These are phyloP conservation scores for Dionaea muscipula DNA, from an alignment of 179 eudicot species.

Conservation along the genomic window DNA sequence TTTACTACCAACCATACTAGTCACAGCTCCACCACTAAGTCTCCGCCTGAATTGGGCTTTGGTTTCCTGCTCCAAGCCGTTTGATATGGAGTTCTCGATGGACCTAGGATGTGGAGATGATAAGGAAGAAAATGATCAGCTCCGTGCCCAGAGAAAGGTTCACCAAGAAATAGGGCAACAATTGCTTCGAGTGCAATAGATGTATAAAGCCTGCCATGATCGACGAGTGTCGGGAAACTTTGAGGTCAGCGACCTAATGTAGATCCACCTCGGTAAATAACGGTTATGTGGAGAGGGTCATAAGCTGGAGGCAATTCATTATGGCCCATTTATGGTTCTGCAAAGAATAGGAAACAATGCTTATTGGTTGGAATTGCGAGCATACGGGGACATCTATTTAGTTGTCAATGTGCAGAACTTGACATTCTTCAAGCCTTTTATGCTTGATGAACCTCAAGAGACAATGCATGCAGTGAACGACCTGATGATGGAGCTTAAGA, in stretches of 20 bases:
- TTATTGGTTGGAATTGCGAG: neutral
- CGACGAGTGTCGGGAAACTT: neutral
- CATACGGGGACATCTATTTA: neutral
- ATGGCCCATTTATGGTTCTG: neutral
- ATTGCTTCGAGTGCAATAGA: neutral
- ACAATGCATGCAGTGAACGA: too few relatives aligned
- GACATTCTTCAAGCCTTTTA: neutral
- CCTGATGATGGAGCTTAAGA: too few relatives aligned
- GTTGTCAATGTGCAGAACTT: neutral
- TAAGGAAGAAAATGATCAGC: neutral
- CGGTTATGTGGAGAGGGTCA: neutral
- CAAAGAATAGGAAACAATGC: neutral
- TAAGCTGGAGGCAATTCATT: neutral
- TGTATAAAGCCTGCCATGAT: neutral
- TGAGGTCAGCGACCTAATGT: neutral
- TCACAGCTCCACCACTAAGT: neutral
- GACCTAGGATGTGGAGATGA: too few relatives aligned
- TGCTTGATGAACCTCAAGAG: neutral
- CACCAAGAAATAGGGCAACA: neutral
- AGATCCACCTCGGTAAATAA: conserved; percentile 1
- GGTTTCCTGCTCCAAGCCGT: neutral
- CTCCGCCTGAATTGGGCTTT: neutral
- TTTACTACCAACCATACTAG: neutral
- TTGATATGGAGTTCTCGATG: neutral
- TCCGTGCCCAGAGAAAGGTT: too few relatives aligned